Base-by-base conservation (phyloP, 164 flowering plant genomes). In the Vitis amurensis region DNA sequence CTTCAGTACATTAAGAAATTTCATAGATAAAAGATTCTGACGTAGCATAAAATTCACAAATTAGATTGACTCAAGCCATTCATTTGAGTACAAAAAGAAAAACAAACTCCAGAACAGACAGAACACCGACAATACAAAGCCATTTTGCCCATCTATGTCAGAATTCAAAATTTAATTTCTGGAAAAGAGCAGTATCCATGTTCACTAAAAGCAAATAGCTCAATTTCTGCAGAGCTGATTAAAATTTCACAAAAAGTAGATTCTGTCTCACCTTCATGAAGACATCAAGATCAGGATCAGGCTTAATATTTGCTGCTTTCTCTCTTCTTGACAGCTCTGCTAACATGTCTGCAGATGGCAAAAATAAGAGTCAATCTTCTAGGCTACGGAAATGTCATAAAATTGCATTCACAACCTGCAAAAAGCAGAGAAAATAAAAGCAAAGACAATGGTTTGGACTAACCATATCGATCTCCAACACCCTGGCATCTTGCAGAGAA, bases 401-500 rank as follows among this genome's bases (percentile, higher is more conserved):
- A 31, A 31, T 2, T 6, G 2, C 44, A 31, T 31, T 31, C 44
- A 31, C 44, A 31, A 31, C 44, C 44, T 31, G 3, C 44, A 31
- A 31, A 31, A 31, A 6, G 44, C 44, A 44, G 8, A 17, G 11
- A 30, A 31, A 53, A 30, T 15, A 4, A 23, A 11, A 27, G 52
- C 23, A 27, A 19, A 17, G 2, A 31, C 48, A 7, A 49, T 70
- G 79, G 44, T 31, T 31, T 31, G 4, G 44, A 31, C 44, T 66
- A n/a, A 88, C 91, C 89, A 67, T 78, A 82, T 14, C 84, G 78
- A 3, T 78, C 16, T 60, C 89, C 91, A 13, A 85, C 88, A 9
- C 91, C 91, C 59, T 87, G 89, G 67, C 81, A 82, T 71, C 88
- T 82, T 11, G 89, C 89, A 59, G 91, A 81, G 61, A 79, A 87